Evolutionary conservation across 1,139 yeast genomes (phyloP).

Genomic region (Schizosaccharomyces versatilis): DNA sequence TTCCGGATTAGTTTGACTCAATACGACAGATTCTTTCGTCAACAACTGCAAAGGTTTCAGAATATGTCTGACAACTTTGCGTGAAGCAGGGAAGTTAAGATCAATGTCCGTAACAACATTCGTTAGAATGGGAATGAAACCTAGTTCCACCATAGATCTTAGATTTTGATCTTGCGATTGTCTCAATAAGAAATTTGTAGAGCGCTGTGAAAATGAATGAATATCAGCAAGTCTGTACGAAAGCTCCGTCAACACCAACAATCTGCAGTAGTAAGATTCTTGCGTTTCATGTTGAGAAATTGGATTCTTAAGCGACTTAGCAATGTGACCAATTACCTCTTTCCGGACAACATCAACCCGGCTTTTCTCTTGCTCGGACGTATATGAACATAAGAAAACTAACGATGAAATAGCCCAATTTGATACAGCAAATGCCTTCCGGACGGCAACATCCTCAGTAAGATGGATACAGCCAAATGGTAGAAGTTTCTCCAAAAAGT

Average conservation of each 20-base stretch:
- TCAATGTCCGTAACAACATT: constrained; percentile 41
- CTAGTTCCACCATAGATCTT: constrained; percentile 43
- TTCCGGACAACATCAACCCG: constrained; percentile 59
- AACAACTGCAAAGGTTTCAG: constrained; percentile 40
- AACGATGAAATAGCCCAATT: constrained; percentile 12
- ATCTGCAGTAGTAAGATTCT: constrained; percentile 29
- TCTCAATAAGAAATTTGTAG: constrained; percentile 1
- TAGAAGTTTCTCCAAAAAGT: constrained; percentile 54
- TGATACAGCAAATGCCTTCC: constrained; percentile 21
- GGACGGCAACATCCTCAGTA: constrained; percentile 18
- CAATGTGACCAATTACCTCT: constrained; percentile 48
- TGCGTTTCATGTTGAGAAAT: constrained; percentile 19
- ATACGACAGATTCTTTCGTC: constrained; percentile 26
- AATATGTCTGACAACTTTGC: constrained; percentile 33
- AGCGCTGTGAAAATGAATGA: constrained; percentile 5
- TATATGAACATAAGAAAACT: constrained; percentile 32
- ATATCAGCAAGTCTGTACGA: constrained; percentile 18
- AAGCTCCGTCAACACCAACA: constrained; percentile 37
- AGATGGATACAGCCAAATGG: constrained; percentile 28
- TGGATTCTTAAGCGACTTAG: constrained; percentile 37
- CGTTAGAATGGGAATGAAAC: constrained; percentile 37
- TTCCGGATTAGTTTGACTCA: constrained; percentile 26
- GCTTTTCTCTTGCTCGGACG: constrained; percentile 31
- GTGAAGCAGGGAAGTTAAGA: constrained; percentile 46
- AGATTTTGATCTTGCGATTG: constrained; percentile 24